Conservation (phyloP, 192 early-diverging fungal species). For the Coemansia sp. region DNA sequence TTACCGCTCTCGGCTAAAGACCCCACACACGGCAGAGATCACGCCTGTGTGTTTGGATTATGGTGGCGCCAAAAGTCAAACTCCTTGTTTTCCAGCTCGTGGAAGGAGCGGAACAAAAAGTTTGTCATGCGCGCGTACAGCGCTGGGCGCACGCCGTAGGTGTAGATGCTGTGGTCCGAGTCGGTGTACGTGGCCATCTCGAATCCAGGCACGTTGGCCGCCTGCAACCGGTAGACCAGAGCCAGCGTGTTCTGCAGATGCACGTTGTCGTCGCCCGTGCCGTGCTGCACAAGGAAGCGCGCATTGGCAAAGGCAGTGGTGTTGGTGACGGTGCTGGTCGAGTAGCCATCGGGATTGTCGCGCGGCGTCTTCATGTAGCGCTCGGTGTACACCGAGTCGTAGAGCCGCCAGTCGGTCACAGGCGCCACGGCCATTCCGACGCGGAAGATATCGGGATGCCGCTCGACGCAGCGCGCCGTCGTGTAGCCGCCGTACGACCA, state of each 20-base stretch:
- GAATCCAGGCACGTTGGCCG: conserved; percentile 69
- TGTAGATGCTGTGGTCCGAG: conserved; percentile 82
- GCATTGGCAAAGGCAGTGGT: conserved; percentile 79
- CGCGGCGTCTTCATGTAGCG: conserved; percentile 91
- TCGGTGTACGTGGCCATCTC: conserved; percentile 88
- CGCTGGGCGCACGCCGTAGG: conserved; percentile 70
- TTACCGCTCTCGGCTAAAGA: too few species aligned
- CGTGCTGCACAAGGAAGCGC: conserved; percentile 83
- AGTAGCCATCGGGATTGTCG: conserved; percentile 77
- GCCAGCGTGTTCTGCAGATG: conserved; percentile 89
- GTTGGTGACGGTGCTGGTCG: conserved; percentile 66
- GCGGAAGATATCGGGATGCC: conserved; percentile 74
- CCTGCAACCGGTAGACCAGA: conserved; percentile 74
- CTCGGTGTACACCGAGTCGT: conserved; percentile 94
- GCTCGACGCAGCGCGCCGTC: conserved; percentile 81
- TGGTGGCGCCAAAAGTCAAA: conserved; percentile 47
- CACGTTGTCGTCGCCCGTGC: conserved; percentile 87
- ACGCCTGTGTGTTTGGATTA: conserved; percentile 21
- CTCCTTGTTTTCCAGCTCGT: conserved; percentile 50
- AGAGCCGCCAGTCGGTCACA: conserved; percentile 87
- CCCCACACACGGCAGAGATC: background rate
- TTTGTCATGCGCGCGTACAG: conserved; percentile 60
- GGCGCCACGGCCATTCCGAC: conserved; percentile 93
- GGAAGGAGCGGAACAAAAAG: conserved; percentile 56
- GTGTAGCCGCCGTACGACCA: conserved; percentile 95